Percentiles rank a stretch among this genome's conserved stretches.
Evolutionary conservation across 352 stramenopile species (phyloP).

Genomic region (Pythium pyrilobum): DNA sequence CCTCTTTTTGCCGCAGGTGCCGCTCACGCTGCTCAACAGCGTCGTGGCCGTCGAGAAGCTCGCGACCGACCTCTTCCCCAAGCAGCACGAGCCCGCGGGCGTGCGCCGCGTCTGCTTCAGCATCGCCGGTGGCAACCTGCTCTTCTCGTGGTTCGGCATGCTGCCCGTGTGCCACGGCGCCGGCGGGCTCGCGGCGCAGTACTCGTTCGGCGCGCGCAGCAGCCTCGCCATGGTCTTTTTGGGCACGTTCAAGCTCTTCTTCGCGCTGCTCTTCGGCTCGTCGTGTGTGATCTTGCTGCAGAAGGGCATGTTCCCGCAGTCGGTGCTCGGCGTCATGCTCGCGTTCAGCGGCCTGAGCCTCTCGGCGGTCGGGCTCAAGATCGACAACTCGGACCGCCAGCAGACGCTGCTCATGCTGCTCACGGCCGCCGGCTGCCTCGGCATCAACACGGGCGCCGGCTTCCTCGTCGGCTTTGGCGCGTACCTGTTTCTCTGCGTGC

Average conservation of each 20-base stretch:
- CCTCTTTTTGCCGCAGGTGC: conserved; percentile 87
- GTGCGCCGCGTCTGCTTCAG: conserved; percentile 68
- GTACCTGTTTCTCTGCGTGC: conserved; percentile 17
- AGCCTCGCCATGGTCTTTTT: conserved; percentile 89
- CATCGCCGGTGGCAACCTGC: conserved; percentile 72
- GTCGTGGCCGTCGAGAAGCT: conserved; percentile 91
- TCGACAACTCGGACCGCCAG: conserved; percentile 22
- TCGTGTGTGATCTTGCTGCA: conserved; percentile 43
- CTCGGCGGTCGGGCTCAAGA: conserved; percentile 25
- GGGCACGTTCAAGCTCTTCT: conserved; percentile 83
- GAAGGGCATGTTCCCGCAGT: conserved; percentile 31
- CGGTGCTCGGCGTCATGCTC: conserved; percentile 27
- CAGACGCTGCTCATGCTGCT: conserved; percentile 24
- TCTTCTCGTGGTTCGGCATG: conserved; percentile 86
- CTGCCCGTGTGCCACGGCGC: conserved; percentile 93
- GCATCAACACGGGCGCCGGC: conserved; percentile 26
- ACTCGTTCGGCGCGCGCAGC: conserved; percentile 88
- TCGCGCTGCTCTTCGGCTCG: conserved; percentile 87
- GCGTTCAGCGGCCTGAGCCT: conserved; percentile 28
- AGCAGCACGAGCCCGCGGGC: conserved; percentile 48
- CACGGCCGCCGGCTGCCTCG: conserved; percentile 23
- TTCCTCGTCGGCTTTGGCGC: conserved; percentile 26
- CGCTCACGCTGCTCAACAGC: conserved; percentile 90
- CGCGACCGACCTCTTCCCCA: conserved; percentile 84
- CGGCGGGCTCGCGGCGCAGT: conserved; percentile 89